Percentiles rank a stretch among this genome's conserved stretches.
Conservation (phyloP, 2,329 filamentous ascomycete genomes). For the Gaeumannomyces sp. region DNA sequence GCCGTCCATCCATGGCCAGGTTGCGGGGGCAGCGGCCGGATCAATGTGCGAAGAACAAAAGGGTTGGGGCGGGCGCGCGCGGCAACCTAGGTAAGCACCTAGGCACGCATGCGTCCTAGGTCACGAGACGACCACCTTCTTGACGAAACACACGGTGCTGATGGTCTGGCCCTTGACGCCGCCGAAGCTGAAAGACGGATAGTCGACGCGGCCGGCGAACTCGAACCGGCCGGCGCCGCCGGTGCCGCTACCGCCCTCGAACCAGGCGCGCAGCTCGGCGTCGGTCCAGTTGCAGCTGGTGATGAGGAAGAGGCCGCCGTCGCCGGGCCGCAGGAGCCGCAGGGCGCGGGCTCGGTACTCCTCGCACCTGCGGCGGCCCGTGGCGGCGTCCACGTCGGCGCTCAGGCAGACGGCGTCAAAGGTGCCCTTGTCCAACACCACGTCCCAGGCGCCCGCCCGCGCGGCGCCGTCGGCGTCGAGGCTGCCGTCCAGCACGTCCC, state of each 20-base stretch:
- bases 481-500: constrained; percentile 54
- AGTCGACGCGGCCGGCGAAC: constrained; percentile 65
- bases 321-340: constrained; percentile 61
- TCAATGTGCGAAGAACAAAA: too few species aligned
- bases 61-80: too few species aligned
- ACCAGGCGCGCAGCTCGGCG: constrained; percentile 75
- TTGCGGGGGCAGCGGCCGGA: too few species aligned
- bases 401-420: constrained; percentile 91
- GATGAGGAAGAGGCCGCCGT: constrained; percentile 72
- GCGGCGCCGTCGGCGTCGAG: constrained; percentile 28
- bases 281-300: constrained; percentile 99
- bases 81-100: too few species aligned
- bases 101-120: neutral
- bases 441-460: constrained; percentile 61
- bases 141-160: constrained; percentile 76
- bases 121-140: constrained; percentile 10
- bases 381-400: constrained; percentile 40
- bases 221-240: constrained; percentile 37
- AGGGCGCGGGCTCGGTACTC: constrained; percentile 66
- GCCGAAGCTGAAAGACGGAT: constrained; percentile 83
- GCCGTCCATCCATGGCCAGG: too few species aligned
- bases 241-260: constrained; percentile 39
- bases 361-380: constrained; percentile 57
- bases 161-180: constrained; percentile 85
- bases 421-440: constrained; percentile 95